Evolutionary conservation across 805 yeast species (phyloP), one percentile per base, ranked within the genome.

Genomic region (Suhomyces emberorum): DNA sequence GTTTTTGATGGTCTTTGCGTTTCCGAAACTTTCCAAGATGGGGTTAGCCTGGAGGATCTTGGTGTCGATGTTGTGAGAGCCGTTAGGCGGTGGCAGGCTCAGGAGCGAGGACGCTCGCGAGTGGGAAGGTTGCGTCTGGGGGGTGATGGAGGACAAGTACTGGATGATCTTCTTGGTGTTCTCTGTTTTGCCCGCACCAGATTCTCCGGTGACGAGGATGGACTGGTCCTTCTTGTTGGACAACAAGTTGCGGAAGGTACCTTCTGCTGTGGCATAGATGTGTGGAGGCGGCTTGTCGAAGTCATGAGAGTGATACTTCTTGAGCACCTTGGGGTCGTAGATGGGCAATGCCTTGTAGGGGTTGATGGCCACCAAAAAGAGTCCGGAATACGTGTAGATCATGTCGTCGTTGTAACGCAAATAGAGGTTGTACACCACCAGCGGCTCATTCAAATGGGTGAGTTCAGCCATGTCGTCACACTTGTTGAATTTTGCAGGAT

Each of bases 111-210:
- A 14, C 7, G 34, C 22, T 27, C 10, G 25, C 7, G 34, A 12
- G 2, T 34, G 32, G 9, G 73, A 50, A 1, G 47, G 22, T 9
- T 25, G 14, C 10, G 21, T 20, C 3, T 22, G 22, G 7, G 74
- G 54, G 2, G 95, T 78, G 18, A 87, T 81, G 6, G 87, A 79
- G 1, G 96, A 87, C 38, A 93, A 70, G 57, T 88, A 93, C 57
- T 89, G 97, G 41, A 93, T 83, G 37, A 93, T 88, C 55, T 85
- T 88, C 59, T 93, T 93, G 4, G 99, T 93, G 49, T 88, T 93
- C 63, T 93, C 98, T 0, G 99, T 93, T 57, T 93, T 93, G 35
- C 99, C 99, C 0, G 99, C 98, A 47, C 99, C 99, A 16, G 95
- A 83, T 57, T 93, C 99, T 46, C 99, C 99, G 0, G 98, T 93